Percentiles rank a stretch among this genome's conserved stretches.
These are phyloP conservation scores for Berkeleyomyces basicola DNA, from an alignment of 2,329 filamentous ascomycete genomes.

Conservation along the genomic window DNA sequence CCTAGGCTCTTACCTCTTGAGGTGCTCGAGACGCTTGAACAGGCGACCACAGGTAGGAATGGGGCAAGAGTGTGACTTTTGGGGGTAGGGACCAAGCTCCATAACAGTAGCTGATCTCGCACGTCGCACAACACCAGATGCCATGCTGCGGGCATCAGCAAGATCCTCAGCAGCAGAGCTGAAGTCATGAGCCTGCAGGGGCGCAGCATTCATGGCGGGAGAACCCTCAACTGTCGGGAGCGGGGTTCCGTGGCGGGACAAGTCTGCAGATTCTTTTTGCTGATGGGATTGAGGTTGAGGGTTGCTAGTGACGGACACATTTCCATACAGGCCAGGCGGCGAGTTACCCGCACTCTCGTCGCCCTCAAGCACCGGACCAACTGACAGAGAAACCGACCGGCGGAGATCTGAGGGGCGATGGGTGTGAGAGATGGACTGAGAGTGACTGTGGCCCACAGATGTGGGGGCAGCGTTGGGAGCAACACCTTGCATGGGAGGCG, in stretches of 20 bases:
- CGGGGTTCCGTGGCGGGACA: constrained; percentile 85
- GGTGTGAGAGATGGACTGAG: constrained; percentile 29
- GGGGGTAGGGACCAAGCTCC: constrained; percentile 90
- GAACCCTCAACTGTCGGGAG: constrained; percentile 71
- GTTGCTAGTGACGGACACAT: constrained; percentile 39
- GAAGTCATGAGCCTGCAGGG: constrained; percentile 56
- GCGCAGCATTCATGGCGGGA: constrained; percentile 53
- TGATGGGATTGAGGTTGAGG: constrained; percentile 40
- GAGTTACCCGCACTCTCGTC: constrained; percentile 68
- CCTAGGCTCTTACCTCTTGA: constrained; percentile 69
- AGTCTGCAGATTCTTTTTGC: constrained; percentile 62
- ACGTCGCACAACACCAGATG: constrained; percentile 69
- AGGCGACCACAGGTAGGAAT: constrained; percentile 93
- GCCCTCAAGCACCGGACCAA: constrained; percentile 63
- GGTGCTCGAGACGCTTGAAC: constrained; percentile 97
- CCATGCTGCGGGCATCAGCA: constrained; percentile 44
- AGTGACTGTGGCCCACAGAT: constrained; percentile 20
- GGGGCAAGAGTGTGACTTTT: constrained; percentile 98
- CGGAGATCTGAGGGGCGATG: constrained; percentile 82
- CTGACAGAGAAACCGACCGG: constrained; percentile 76
- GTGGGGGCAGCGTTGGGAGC: constrained; percentile 44
- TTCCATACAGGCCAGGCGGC: constrained; percentile 58
- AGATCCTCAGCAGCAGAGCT: constrained; percentile 46
- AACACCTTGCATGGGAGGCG: constrained; percentile 55
- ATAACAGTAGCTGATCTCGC: constrained; percentile 90